A percentile compares a stretch with the other conserved stretches of the same genome.
Evolutionary conservation across 2,329 filamentous ascomycete species (phyloP).

Genomic region (Rutstroemia sp.): DNA sequence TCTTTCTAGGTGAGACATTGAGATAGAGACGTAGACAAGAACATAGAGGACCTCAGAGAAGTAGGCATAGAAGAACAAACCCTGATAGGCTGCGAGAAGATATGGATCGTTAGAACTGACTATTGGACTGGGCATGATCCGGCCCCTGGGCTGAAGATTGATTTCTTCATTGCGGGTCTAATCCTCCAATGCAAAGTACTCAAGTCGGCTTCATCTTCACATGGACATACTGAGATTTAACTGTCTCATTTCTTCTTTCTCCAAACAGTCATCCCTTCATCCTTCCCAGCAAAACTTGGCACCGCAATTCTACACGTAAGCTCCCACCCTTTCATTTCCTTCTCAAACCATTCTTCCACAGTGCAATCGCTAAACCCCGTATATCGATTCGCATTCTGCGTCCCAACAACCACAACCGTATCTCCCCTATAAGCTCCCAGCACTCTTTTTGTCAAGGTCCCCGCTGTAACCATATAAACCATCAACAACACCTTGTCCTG

Average conservation of each 20-base stretch:
- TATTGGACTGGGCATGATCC: too few relatives aligned
- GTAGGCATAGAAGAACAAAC: too few relatives aligned
- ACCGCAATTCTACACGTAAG: conserved; percentile 57
- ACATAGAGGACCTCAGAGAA: too few relatives aligned
- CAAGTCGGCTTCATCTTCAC: too few relatives aligned
- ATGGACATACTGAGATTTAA: too few relatives aligned
- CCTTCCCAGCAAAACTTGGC: conserved; percentile 70
- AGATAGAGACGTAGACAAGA: too few relatives aligned
- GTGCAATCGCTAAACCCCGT: conserved; percentile 58
- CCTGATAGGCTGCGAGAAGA: too few relatives aligned
- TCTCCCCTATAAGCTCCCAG: conserved; percentile 55
- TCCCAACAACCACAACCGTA: conserved; percentile 64
- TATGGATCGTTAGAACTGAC: too few relatives aligned
- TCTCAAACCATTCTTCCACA: conserved; percentile 59
- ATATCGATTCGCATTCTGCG: conserved; percentile 68
- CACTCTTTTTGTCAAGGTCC: conserved; percentile 56
- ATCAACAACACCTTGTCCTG: conserved; percentile 55
- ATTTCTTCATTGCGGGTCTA: too few relatives aligned
- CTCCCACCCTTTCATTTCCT: conserved; percentile 49
- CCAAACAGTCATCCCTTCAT: conserved; percentile 65
- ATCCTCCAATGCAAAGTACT: too few relatives aligned
- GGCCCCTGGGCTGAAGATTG: too few relatives aligned
- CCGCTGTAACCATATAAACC: conserved; percentile 63
- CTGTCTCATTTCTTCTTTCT: conserved; percentile 1
- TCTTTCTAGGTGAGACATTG: too few relatives aligned